These are phyloP conservation scores for Rhynchospora pubera DNA, from an alignment of 176 grass and related monocot species.

Conservation along the genomic window DNA sequence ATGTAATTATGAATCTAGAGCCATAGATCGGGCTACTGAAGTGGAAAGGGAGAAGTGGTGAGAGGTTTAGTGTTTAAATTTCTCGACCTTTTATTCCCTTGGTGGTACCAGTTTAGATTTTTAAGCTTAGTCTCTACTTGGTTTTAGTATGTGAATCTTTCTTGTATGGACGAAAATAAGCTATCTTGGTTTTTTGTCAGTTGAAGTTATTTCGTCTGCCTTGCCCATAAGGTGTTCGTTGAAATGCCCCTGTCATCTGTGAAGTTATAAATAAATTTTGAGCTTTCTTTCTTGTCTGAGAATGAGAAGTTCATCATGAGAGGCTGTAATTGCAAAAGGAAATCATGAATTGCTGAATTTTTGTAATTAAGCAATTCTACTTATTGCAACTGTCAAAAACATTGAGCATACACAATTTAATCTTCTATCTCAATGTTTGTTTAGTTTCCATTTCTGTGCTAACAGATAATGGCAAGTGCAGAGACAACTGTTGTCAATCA, in stretches of 20 bases:
- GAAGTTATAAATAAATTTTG: neutral
- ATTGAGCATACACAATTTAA: neutral
- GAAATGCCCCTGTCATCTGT: neutral
- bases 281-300: neutral
- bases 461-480: neutral
- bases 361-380: neutral
- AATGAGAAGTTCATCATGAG: neutral
- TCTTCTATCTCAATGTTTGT: neutral
- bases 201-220: neutral
- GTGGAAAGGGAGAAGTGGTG: neutral
- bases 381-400: neutral
- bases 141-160: neutral
- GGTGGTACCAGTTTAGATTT: neutral
- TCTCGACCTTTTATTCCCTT: neutral
- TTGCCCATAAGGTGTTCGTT: neutral
- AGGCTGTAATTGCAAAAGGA: neutral
- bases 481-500: neutral
- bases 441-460: neutral
- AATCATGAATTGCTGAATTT: neutral
- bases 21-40: neutral
- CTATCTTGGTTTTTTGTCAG: neutral
- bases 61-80: neutral
- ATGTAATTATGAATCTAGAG: neutral
- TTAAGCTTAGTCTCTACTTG: neutral
- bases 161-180: neutral